Evolutionary conservation across 2,329 filamentous ascomycete genomes (phyloP), one percentile per base, ranked within the genome.

Genomic region (Cryphonectria japonica): DNA sequence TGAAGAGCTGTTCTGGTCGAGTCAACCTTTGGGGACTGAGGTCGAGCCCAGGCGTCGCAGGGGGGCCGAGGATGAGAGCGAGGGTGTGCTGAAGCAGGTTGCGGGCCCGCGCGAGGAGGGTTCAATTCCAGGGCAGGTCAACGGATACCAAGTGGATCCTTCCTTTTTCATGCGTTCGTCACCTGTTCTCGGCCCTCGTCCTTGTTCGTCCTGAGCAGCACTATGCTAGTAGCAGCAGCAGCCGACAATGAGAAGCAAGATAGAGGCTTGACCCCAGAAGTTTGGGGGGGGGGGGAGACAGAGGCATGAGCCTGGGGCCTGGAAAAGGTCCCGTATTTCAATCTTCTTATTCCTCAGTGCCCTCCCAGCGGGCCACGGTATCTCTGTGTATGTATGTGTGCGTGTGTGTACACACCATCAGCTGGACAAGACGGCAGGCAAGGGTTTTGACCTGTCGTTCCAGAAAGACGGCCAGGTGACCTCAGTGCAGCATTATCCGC

Each of bases 141-240:
- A 65, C 43, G 41, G 63, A 29, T 41, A 41, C 54, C 41, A 62
- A 68, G 66, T 68, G 66, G 66, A 52, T 52, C 66, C 66, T 62
- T 34, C 57, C 66, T 62, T 61, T 50, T 68, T 68, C 54, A 67
- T 67, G 66, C 66, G 54, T 29, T 64, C 37, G 34, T 65, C 19
- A 46, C 41, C 63, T 32, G n/a, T 64, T 29, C 41, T 46, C 16
- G n/a, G 4, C 62, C 26, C n/a, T 65, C 11, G 39, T 46, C n/a
- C n/a, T 57, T 29, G 26, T 13, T 50, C n/a, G 22, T 50, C 22
- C 2, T 9, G 46, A n/a, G 22, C 22, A 50, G 22, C 11, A 39
- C 1, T 39, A 39, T 39, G 22, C 22, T 7, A n/a, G 46, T 19
- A 50, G 19, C 43, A 50, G 14, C 16, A 19, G 6, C 43, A 22